Base-by-base conservation (phyloP, 345 rosid genomes). In the Isatis tinctoria region DNA sequence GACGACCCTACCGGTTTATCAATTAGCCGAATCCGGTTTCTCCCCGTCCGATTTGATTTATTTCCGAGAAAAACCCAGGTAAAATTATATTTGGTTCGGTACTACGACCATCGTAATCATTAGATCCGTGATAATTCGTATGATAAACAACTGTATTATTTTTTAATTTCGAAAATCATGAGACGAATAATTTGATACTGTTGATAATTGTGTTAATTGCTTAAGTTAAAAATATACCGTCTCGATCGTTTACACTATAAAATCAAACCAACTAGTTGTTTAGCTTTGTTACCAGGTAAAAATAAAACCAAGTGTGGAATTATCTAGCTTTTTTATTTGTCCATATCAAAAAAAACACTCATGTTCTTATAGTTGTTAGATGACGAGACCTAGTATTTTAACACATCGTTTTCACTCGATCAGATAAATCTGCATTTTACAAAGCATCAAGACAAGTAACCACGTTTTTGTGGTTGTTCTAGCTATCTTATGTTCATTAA, bases 391-490 rank as follows among this genome's bases (percentile, higher is more conserved):
- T 49, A 10, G 54, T 49, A 22, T 49, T 48, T 49, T n/a, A 49
- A 49, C 56, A 22, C 57, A 51, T 51, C 51, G 20, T 45, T 45
- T 45, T 45, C 9, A 45, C 16, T 45, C 3, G 51, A 45, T 16
- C 16, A 45, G 22, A 45, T 7, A 6, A 16, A 7, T n/a, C 51
- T 45, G 7, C 22, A 45, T 45, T 45, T 9, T 45, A 45, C 24
- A 20, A n/a, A 22, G 54, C 28, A 20, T 48, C 16, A 47, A 37
- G 67, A 67, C 78, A 66, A 14, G 78, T 36, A 58, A 58, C 52
- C 78, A 66, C 78, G 72, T 74, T 36, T 74, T 27, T 57, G 20
- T 41, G 57, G 30, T 54, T 44, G 17, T 40, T 65, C 14, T 26
- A 57, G 4, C 27, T 12, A 16, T 44, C 57, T n/a, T 3, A 20